phyloP scores from a whole-genome alignment of 177 flowering plant species.

The Viscum album region DNA sequence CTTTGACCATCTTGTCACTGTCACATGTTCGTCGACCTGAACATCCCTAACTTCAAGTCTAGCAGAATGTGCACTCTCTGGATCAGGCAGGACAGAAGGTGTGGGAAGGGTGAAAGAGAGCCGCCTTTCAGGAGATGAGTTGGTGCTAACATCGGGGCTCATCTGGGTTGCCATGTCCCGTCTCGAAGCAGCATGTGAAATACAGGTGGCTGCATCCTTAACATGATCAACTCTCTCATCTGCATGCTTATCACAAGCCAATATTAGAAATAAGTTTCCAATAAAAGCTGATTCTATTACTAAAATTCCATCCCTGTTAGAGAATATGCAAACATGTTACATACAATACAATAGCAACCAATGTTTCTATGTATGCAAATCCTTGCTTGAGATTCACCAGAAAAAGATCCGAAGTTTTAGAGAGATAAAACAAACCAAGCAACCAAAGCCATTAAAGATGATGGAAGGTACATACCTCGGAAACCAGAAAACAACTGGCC shows the following conservation, averaged over 20 bases:
- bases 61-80: slow-evolving; percentile 31
- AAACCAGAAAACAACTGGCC: not conserved
- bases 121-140: slow-evolving; percentile 47
- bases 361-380: not conserved
- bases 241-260: slow-evolving; percentile 19
- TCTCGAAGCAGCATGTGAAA: slow-evolving; percentile 57
- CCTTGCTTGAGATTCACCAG: not conserved
- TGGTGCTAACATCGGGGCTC: slow-evolving; percentile 70
- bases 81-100: slow-evolving; percentile 34
- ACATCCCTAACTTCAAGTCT: slow-evolving; percentile 73
- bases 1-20: slow-evolving; percentile 69
- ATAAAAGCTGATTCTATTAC: too few relatives aligned
- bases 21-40: slow-evolving; percentile 70
- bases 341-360: not conserved
- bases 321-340: not conserved
- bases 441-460: not conserved
- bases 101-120: slow-evolving; percentile 32
- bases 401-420: too few relatives aligned
- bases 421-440: not conserved
- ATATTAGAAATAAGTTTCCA: not conserved
- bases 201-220: slow-evolving; percentile 41
- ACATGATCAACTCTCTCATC: slow-evolving; percentile 40
- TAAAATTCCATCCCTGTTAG: too few relatives aligned
- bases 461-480: not conserved
- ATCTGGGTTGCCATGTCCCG: slow-evolving; percentile 96